These are phyloP conservation scores for Bauhinia variegata DNA, from an alignment of 306 rosid genomes.

Conservation along the genomic window DNA sequence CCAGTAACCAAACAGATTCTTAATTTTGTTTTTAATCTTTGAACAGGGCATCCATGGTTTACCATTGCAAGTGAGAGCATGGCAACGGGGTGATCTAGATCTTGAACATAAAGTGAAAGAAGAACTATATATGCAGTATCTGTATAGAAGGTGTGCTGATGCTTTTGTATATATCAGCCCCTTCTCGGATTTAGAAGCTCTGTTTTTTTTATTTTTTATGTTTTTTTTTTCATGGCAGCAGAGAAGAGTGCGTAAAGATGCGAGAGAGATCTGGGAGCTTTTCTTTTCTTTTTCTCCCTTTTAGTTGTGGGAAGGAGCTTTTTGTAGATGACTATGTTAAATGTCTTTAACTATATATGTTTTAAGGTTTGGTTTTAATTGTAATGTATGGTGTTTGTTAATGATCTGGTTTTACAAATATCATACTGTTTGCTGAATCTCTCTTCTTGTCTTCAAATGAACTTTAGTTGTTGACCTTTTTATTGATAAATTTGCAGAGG, in stretches of 20 bases:
- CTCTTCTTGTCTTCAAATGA: no score
- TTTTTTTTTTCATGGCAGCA: no score
- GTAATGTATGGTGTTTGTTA: no score
- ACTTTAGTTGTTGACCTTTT: no score
- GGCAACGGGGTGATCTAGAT: background rate
- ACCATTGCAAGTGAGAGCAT: constrained; percentile 36
- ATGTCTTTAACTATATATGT: no score
- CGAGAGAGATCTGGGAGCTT: no score
- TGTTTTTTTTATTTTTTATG: background rate
- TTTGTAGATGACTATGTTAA: background rate
- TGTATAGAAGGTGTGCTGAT: background rate
- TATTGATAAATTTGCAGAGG: no score
- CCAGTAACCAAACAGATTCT: background rate
- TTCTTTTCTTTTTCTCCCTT: background rate
- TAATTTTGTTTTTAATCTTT: background rate
- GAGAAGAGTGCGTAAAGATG: background rate
- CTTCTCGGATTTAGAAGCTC: background rate
- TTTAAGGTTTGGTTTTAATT: no score
- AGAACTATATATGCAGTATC: no score
- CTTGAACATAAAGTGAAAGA: no score
- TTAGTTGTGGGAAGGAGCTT: background rate
- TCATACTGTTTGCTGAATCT: no score
- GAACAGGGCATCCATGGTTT: constrained; percentile 74
- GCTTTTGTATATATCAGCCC: background rate
- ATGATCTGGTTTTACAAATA: no score